Conservation (phyloP, 106 monocot species). For the Allium fistulosum region DNA sequence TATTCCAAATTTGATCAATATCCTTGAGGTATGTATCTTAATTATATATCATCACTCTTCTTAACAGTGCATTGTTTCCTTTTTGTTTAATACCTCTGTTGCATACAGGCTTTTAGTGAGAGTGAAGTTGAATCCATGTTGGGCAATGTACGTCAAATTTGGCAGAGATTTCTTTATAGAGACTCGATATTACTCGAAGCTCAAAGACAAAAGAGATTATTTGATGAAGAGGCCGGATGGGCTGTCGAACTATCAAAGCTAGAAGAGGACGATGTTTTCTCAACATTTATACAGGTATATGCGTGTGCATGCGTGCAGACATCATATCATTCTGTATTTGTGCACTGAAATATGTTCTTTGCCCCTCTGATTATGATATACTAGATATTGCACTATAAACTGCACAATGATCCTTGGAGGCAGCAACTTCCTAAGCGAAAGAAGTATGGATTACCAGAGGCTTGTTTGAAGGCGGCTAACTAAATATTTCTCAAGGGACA, state of each 20-base stretch:
- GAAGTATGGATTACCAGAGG: constrained; percentile 23
- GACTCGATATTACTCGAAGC: constrained; percentile 72
- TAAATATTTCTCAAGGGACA: not conserved
- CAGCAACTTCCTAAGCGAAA: constrained; percentile 15
- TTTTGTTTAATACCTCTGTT: not conserved
- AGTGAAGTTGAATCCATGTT: constrained; percentile 51
- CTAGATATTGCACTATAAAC: constrained; percentile 30
- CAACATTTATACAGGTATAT: constrained; percentile 72
- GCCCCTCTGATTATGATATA: no score
- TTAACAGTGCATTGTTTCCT: not conserved
- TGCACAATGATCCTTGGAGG: constrained; percentile 42
- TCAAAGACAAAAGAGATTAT: constrained; percentile 44
- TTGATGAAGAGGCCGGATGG: constrained; percentile 41
- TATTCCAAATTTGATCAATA: constrained; percentile 62
- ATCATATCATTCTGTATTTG: not conserved
- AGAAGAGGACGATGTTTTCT: constrained; percentile 56
- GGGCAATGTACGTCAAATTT: constrained; percentile 50
- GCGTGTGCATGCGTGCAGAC: not conserved
- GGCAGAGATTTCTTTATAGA: constrained; percentile 72
- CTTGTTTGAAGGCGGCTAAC: constrained; percentile 17
- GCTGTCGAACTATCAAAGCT: constrained; percentile 54
- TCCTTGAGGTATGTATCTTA: constrained; percentile 46
- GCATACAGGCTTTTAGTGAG: constrained; percentile 49
- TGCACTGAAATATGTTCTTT: no score
- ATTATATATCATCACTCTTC: constrained; percentile 1